A percentile compares a stretch with the other conserved stretches of the same genome.
Conservation (phyloP, 352 stramenopile genomes). For the Pythium guiyangense region DNA sequence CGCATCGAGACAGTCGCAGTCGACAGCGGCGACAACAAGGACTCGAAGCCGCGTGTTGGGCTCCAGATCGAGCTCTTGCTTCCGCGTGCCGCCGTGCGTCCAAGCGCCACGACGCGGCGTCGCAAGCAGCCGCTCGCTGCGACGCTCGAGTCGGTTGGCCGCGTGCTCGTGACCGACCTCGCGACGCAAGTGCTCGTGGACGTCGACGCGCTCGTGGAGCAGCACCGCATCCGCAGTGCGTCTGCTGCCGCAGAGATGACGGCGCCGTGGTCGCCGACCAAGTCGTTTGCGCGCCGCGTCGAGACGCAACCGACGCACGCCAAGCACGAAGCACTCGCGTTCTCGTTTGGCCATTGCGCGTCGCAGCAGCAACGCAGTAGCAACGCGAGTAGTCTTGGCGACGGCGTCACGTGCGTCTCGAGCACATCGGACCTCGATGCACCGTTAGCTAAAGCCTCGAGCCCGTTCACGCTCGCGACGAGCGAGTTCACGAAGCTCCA, state of each 20-base stretch:
- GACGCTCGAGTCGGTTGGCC: constrained; percentile 27
- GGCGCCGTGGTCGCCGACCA: constrained; percentile 29
- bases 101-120: not conserved
- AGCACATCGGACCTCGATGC: too few species aligned
- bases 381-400: constrained; percentile 1
- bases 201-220: constrained; percentile 45
- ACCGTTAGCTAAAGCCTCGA: not conserved
- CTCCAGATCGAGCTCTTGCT: constrained; percentile 58
- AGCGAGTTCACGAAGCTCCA: constrained; percentile 69
- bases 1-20: constrained; percentile 44
- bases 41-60: constrained; percentile 18
- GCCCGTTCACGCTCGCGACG: constrained; percentile 28
- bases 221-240: constrained; percentile 29
- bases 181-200: constrained; percentile 52
- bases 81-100: constrained; percentile 12
- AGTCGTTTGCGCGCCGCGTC: constrained; percentile 22
- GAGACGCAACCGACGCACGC: constrained; percentile 25
- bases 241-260: constrained; percentile 25
- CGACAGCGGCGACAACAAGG: constrained; percentile 24
- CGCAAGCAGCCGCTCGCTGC: not conserved
- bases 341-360: constrained; percentile 15
- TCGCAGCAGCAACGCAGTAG: not conserved
- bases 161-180: constrained; percentile 42
- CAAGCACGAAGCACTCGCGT: constrained; percentile 26
- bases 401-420: too few species aligned